Evolutionary conservation across 2,329 filamentous ascomycete species (phyloP).

Genomic region (Calonectria pseudoreteaudii): DNA sequence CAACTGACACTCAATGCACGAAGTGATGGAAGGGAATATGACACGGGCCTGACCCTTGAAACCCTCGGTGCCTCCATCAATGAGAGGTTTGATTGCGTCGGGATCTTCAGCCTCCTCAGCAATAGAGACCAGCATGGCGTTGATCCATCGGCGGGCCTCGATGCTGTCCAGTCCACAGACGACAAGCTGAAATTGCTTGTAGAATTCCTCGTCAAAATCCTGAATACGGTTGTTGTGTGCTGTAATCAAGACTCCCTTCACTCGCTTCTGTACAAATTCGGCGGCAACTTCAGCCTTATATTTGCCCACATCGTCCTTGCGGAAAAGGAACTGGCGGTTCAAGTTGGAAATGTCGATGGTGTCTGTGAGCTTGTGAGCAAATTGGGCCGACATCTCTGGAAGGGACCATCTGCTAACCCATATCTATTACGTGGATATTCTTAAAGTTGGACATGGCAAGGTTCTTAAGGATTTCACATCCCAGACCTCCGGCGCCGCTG

Average conservation of each 20-base stretch:
- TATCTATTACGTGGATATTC: slow-evolving; percentile 98
- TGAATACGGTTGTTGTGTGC: slow-evolving; percentile 96
- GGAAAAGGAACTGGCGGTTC: slow-evolving; percentile 97
- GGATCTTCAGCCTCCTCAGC: slow-evolving; percentile 81
- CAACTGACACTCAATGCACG: slow-evolving; percentile 97
- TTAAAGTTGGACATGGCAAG: slow-evolving; percentile 95
- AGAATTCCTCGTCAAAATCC: slow-evolving; percentile 95
- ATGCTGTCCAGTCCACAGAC: slow-evolving; percentile 97
- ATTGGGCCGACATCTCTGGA: neutral
- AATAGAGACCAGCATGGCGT: slow-evolving; percentile 90
- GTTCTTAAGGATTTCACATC: slow-evolving; percentile 97
- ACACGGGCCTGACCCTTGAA: slow-evolving; percentile 98
- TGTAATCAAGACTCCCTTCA: slow-evolving; percentile 92
- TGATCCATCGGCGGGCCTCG: slow-evolving; percentile 98
- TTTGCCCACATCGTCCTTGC: slow-evolving; percentile 89
- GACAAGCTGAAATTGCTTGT: slow-evolving; percentile 95
- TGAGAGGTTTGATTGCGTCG: slow-evolving; percentile 90
- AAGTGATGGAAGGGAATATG: slow-evolving; percentile 90
- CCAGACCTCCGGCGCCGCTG: slow-evolving; percentile 92
- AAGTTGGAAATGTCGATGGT: slow-evolving; percentile 99
- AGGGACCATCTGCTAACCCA: slow-evolving; percentile 70
- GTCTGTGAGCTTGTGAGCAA: slow-evolving; percentile 63
- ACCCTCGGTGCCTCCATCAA: slow-evolving; percentile 96
- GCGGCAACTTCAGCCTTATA: slow-evolving; percentile 95
- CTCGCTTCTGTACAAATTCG: slow-evolving; percentile 87